Evolutionary conservation across 495 filamentous ascomycete species (phyloP).

Genomic region (Sabuloglossum arenarium): DNA sequence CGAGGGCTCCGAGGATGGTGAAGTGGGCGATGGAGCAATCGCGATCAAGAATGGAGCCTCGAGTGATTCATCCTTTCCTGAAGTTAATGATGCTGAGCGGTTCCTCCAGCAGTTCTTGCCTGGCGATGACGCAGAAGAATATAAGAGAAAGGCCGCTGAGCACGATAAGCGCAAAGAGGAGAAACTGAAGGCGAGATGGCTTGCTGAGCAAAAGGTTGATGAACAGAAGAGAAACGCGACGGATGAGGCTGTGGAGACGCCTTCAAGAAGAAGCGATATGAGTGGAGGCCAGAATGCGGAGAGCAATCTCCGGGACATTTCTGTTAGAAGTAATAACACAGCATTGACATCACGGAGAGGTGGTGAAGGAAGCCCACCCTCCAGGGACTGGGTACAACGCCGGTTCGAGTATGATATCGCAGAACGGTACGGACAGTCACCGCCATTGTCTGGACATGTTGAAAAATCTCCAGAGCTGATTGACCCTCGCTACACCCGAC

Average conservation of each 20-base stretch:
- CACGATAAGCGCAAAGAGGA: constrained; percentile 1
- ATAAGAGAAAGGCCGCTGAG: constrained; percentile 3
- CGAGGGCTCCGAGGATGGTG: constrained; percentile 15
- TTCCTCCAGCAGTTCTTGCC: constrained; percentile 22
- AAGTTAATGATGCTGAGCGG: constrained; percentile 19
- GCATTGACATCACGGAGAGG: background rate
- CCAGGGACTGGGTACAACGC: background rate
- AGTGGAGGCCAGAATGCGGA: background rate
- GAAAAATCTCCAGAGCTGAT: background rate
- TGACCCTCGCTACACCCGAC: background rate
- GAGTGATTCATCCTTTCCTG: constrained; percentile 7
- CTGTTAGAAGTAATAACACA: background rate
- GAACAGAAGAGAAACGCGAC: background rate
- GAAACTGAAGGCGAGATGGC: background rate
- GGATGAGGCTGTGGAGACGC: background rate
- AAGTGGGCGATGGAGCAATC: constrained; percentile 3
- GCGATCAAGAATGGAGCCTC: background rate
- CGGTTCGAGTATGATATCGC: background rate
- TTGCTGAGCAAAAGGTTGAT: background rate
- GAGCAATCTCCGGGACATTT: background rate
- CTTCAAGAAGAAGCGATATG: background rate
- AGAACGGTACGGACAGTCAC: background rate
- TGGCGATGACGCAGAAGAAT: constrained; percentile 8
- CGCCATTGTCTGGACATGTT: background rate
- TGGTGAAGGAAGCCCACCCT: background rate